Conservation (phyloP, 1,284 basidiomycete species). For the Chondrostereum purpureum region DNA sequence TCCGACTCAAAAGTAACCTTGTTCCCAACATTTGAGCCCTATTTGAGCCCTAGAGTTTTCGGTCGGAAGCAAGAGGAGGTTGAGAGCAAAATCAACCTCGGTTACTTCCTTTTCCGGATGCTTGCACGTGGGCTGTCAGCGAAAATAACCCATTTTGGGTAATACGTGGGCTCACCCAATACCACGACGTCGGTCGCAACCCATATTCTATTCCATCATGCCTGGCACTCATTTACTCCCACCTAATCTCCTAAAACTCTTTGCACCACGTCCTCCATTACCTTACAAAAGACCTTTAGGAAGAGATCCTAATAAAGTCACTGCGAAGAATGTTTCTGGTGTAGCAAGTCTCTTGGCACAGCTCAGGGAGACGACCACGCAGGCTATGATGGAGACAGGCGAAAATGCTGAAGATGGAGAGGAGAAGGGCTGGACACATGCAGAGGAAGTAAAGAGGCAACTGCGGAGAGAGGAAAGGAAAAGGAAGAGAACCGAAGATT, state of each 20-base stretch:
- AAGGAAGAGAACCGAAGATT: slow-evolving; percentile 75
- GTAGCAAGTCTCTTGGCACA: slow-evolving; percentile 69
- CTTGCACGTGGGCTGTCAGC: no score
- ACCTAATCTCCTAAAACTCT: slow-evolving; percentile 90
- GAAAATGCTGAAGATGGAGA: slow-evolving; percentile 59
- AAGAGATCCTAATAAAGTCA: slow-evolving; percentile 72
- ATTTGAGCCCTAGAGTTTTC: neutral
- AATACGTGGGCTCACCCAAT: no score
- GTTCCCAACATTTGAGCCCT: neutral
- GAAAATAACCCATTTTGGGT: no score
- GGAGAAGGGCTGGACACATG: slow-evolving; percentile 70
- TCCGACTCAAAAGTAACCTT: neutral
- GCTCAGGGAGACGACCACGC: slow-evolving; percentile 73
- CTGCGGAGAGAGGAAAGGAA: slow-evolving; percentile 75
- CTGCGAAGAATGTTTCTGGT: slow-evolving; percentile 63
- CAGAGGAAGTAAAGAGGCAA: slow-evolving; percentile 73
- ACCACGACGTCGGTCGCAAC: slow-evolving; percentile 6
- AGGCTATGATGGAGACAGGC: slow-evolving; percentile 52
- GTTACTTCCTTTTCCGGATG: no score
- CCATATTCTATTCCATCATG: slow-evolving; percentile 42
- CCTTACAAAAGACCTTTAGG: slow-evolving; percentile 81
- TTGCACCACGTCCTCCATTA: slow-evolving; percentile 84
- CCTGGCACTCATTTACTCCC: slow-evolving; percentile 85
- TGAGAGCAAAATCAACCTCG: no score
- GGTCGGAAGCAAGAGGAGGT: no score